Percentiles rank a stretch among this genome's conserved stretches.
phyloP scores from a whole-genome alignment of 345 rosid genomes.

The Eucalyptus polyanthemos region DNA sequence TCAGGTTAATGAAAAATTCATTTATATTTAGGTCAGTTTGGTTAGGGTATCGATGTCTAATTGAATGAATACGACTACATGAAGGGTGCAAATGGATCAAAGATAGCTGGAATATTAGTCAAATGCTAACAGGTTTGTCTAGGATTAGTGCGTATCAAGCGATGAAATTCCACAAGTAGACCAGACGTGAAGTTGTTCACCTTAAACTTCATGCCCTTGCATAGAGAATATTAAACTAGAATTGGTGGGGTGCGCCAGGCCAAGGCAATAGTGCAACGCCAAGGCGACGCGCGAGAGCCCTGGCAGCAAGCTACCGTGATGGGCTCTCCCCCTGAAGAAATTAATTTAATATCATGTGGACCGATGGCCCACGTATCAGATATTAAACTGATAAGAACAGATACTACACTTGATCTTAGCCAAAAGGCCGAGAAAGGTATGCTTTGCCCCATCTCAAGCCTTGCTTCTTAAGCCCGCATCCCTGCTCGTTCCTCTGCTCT shows the following conservation, averaged over 20 bases:
- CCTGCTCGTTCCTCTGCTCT: not conserved
- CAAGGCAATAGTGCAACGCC: not conserved
- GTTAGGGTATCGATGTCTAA: too few species aligned
- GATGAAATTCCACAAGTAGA: not conserved
- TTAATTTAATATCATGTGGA: constrained; percentile 17
- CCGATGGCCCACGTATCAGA: constrained; percentile 20
- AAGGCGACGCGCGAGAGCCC: not conserved
- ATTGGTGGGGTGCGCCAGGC: not conserved
- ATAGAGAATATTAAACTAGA: not conserved
- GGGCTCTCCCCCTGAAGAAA: not conserved
- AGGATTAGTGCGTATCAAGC: not conserved
- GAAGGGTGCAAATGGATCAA: not conserved
- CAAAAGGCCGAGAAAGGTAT: constrained; percentile 52
- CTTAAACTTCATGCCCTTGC: too few species aligned
- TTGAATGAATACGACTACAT: too few species aligned
- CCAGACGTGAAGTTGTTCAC: rapidly evolving
- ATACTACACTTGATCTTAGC: constrained; percentile 52
- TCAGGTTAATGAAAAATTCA: too few species aligned
- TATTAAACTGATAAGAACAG: constrained; percentile 45
- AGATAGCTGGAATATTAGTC: too few species aligned
- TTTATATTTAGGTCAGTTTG: too few species aligned
- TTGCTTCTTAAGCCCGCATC: not conserved
- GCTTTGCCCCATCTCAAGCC: rapidly evolving
- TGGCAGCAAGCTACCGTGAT: not conserved
- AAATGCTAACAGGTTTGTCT: too few species aligned